Evolutionary conservation across 2,329 filamentous ascomycete genomes (phyloP), one percentile per base, ranked within the genome.

Genomic region (Shiraia bambusicola): DNA sequence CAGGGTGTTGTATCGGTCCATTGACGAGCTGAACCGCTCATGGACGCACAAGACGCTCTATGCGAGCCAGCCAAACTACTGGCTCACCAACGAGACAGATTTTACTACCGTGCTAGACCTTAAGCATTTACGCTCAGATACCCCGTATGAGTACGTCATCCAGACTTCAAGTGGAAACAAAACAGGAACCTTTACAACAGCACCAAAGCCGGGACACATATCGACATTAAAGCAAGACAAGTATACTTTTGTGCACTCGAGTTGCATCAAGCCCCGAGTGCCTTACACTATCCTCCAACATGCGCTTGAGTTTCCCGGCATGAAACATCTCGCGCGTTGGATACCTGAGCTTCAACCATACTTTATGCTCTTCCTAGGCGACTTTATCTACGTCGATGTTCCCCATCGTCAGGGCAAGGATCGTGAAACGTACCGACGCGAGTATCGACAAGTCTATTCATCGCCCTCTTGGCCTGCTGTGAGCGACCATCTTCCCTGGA

Each of bases 371-470:
- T 84, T 84, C 69, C 76, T 94, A 0, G 88, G 89, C 26, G 88
- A 94, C 59, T 94, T 93, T 63, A 92, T 94, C 62, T 94, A 94
- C 62, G 80, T 88, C 26, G 93, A 98, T 59, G 92, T 97, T 0
- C 92, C 92, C 0, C 78, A 82, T 34, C 82, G 86, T 8, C 86
- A 91, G 63, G 90, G 89, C 9, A 82, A 78, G 28, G 78, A 81
- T 0, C 72, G 77, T 1, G 83, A 88, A 39, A 83, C 90, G 58
- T 98, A 96, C 66, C 82, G 91, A 35, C 82, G 88, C 62, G 90
- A 96, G 63, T 98, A 98, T 63, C 84, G 92, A 14, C 89, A 94
- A 57, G 84, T 96, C n/a, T 98, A 98, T 62, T 86, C 88, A 0
- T 95, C 91, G 2, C 92, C 92, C 0, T 92, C 95, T 52, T 98